Conservation (phyloP, 345 rosid species). For the Pistacia vera region DNA sequence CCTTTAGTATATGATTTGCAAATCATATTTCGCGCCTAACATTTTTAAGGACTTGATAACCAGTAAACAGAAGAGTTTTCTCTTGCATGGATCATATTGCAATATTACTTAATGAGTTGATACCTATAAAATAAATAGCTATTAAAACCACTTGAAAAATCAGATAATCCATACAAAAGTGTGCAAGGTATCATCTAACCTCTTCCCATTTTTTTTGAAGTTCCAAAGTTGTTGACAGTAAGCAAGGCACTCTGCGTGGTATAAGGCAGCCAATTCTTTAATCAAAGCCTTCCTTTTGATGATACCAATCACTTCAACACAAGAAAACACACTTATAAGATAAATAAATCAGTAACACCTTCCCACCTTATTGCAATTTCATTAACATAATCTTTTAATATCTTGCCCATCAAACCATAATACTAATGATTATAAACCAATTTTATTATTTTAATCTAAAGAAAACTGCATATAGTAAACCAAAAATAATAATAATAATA, state of each 20-base stretch:
- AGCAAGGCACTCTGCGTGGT: conserved; percentile 80
- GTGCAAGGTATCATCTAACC: no score
- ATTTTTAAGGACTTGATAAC: neutral
- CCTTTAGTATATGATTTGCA: neutral
- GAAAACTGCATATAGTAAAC: no score
- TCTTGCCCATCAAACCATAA: neutral
- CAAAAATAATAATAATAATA: no score
- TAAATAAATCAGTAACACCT: neutral
- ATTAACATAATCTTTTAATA: neutral
- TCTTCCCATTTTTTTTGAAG: no score
- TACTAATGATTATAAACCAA: neutral
- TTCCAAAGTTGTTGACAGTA: conserved; percentile 67
- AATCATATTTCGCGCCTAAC: neutral
- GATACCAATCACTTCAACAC: conserved; percentile 80
- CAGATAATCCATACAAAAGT: no score
- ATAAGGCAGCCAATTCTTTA: conserved; percentile 85
- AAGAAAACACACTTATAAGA: conserved; percentile 7
- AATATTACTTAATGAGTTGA: no score
- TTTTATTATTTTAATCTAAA: neutral
- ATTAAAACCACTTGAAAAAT: neutral
- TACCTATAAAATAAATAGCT: neutral
- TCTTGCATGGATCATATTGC: neutral
- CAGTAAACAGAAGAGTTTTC: neutral
- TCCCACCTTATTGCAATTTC: neutral
- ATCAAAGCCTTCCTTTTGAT: conserved; percentile 93